phyloP scores from a whole-genome alignment of 306 rosid species.

The Luffa aegyptiaca region DNA sequence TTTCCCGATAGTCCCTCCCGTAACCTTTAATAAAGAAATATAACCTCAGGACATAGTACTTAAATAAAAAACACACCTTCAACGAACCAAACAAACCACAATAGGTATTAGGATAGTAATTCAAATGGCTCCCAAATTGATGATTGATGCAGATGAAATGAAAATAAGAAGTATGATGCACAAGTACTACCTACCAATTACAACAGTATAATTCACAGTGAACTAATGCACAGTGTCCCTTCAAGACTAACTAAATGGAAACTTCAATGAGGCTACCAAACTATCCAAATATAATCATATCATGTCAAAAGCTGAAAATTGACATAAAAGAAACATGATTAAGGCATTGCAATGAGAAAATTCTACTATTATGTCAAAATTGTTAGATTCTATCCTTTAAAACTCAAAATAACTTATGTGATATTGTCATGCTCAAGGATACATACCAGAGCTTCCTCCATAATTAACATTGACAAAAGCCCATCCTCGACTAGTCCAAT shows the following conservation, averaged over 20 bases:
- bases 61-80: neutral
- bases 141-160: neutral
- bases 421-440: neutral
- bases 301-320: neutral
- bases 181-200: neutral
- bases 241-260: neutral
- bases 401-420: neutral
- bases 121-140: neutral
- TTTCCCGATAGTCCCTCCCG: conserved; percentile 81
- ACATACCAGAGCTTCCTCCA: conserved; percentile 96
- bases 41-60: neutral
- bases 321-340: neutral
- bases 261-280: neutral
- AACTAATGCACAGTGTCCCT: neutral
- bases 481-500: conserved; percentile 96
- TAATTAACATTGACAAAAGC: conserved; percentile 76
- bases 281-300: neutral
- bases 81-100: neutral
- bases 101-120: neutral
- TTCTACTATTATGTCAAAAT: neutral
- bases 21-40: conserved; percentile 40
- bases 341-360: neutral
- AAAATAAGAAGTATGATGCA: neutral
- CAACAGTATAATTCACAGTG: neutral
- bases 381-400: neutral